Percentiles rank a stretch among this genome's conserved stretches.
These are phyloP conservation scores for Elongisporangium anandrum DNA, from an alignment of 352 stramenopile species.

Conservation along the genomic window DNA sequence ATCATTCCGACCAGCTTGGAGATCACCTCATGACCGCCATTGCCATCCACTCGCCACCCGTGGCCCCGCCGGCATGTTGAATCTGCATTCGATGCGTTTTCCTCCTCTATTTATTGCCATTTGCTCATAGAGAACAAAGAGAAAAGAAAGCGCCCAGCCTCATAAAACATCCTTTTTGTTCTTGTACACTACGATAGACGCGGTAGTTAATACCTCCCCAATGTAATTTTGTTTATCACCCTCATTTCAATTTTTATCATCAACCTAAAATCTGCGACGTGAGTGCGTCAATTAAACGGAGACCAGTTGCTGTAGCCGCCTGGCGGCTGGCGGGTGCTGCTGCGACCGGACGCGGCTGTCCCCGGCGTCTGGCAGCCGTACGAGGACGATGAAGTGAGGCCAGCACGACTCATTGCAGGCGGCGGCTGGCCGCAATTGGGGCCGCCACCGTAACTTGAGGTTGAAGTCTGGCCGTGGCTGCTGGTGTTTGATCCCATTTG, in stretches of 20 bases:
- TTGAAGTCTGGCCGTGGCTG: not conserved
- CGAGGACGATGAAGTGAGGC: not conserved
- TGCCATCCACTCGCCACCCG: not conserved
- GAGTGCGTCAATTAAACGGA: constrained; percentile 18
- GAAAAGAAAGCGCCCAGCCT: not conserved
- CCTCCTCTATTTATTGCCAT: not conserved
- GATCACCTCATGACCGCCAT: not conserved
- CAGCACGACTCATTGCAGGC: not conserved
- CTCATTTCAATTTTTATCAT: not conserved
- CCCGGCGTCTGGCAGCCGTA: constrained; percentile 5
- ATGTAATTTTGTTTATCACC: not conserved
- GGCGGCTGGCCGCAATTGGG: not conserved
- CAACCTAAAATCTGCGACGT: not conserved
- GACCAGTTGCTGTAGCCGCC: constrained; percentile 65
- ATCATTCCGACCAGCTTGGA: not conserved
- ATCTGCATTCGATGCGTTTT: not conserved
- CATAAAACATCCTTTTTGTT: not conserved
- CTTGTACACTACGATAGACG: not conserved
- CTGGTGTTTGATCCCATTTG: not conserved
- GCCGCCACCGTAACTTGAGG: not conserved
- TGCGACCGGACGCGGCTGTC: constrained; percentile 7
- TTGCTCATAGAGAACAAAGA: not conserved
- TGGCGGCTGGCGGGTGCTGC: constrained; percentile 39
- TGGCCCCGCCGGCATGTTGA: not conserved
- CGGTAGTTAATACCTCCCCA: not conserved